Conservation (phyloP, 352 stramenopile genomes). For the Phytophthora syringae region DNA sequence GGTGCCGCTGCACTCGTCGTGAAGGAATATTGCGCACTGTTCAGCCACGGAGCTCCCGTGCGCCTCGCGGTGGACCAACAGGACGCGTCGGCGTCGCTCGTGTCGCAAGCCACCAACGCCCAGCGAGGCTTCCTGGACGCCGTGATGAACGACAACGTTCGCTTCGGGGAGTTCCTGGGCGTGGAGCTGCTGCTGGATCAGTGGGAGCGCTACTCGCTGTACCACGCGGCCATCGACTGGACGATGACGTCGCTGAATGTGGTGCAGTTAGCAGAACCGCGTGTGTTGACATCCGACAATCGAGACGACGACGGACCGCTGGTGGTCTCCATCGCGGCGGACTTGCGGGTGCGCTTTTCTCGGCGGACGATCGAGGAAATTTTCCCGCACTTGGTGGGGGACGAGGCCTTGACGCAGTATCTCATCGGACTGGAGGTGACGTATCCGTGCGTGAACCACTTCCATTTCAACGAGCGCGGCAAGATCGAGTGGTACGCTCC, state of each 20-base stretch:
- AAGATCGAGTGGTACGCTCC: slow-evolving; percentile 49
- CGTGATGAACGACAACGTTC: slow-evolving; percentile 40
- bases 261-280: slow-evolving; percentile 12
- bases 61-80: slow-evolving; percentile 37
- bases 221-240: slow-evolving; percentile 42
- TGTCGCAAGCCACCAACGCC: slow-evolving; percentile 19
- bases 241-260: slow-evolving; percentile 46
- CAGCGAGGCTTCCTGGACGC: slow-evolving; percentile 47
- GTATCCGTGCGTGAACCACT: slow-evolving; percentile 45
- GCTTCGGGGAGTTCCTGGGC: slow-evolving; percentile 46
- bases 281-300: slow-evolving; percentile 24
- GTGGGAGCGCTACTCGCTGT: slow-evolving; percentile 57
- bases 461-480: slow-evolving; percentile 46
- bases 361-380: slow-evolving; percentile 49
- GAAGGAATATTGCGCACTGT: slow-evolving; percentile 53
- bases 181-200: slow-evolving; percentile 46
- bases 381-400: slow-evolving; percentile 45
- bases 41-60: slow-evolving; percentile 48
- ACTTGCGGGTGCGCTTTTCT: slow-evolving; percentile 46
- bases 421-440: slow-evolving; percentile 47
- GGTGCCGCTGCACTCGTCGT: slow-evolving; percentile 35
- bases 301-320: slow-evolving; percentile 29
- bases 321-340: slow-evolving; percentile 30
- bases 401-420: slow-evolving; percentile 34
- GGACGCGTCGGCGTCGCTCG: slow-evolving; percentile 8